Evolutionary conservation across 805 yeast species (phyloP), one percentile per base, ranked within the genome.

Genomic region (Zygoascus bituminiphila): DNA sequence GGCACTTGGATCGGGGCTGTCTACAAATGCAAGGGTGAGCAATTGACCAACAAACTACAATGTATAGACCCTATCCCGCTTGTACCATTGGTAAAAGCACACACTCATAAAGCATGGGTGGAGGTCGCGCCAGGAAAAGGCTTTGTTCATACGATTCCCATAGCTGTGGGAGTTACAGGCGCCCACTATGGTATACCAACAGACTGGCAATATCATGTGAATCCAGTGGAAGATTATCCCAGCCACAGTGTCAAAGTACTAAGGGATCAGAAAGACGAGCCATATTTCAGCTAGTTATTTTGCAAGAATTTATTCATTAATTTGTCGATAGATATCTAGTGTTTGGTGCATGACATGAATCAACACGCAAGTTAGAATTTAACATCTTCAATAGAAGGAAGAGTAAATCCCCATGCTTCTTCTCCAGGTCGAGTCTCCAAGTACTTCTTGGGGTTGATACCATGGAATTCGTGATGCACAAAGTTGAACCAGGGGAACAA

Each of bases 401-500:
- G 35, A 42, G 61, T 54, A 49, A 76, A 74, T 5, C 78, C 79
- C 81, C 81, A 76, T 24, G 63, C 69, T 63, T 76, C 81, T 63
- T 76, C 81, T 43, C 81, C 81, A 5, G 76, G 75, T 5, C 69
- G 51, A n/a, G 63, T 61, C 54, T 62, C 71, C 52, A 65, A 66
- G 57, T 80, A 82, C 60, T 72, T 79, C 60, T 73, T 72, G 51
- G 82, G 70, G 60, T 81, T 83, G 51, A 84, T 79, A 22, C 91
- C 93, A 65, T 86, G 95, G 69, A 79, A 81, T 57, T 85, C 88
- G 66, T 86, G 95, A 63, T 79, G 69, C 42, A 80, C 88, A 53
- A 84, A 70, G 68, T 87, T 87, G 72, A 87, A 85, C 87, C 88
- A 81, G 21, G 95, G 95, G 58, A 86, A 64, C 52, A 84, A 61